A percentile compares a stretch with the other conserved stretches of the same genome.
These are phyloP conservation scores for Herpetomonas tarakana DNA, from an alignment of 208 protist species.

Conservation along the genomic window DNA sequence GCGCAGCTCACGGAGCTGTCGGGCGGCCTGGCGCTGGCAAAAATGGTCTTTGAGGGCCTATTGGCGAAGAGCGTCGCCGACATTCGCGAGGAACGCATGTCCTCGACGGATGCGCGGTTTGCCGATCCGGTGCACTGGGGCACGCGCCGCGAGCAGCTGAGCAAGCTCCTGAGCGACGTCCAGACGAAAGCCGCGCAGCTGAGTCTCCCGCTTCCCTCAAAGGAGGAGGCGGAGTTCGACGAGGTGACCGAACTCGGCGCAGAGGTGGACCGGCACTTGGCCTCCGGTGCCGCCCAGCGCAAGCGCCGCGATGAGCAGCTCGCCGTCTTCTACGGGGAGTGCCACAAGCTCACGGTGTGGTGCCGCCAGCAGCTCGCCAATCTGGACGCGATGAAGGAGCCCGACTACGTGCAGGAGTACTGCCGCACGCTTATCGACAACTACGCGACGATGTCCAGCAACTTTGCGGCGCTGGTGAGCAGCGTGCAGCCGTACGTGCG, in stretches of 20 bases:
- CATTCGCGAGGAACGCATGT: constrained; percentile 44
- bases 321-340: constrained; percentile 45
- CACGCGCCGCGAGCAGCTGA: constrained; percentile 22
- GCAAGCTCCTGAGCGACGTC: constrained; percentile 14
- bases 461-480: constrained; percentile 65
- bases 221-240: constrained; percentile 31
- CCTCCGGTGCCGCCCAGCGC: constrained; percentile 19
- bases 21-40: constrained; percentile 43
- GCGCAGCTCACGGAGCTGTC: constrained; percentile 52
- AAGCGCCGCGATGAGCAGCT: constrained; percentile 36
- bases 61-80: constrained; percentile 36
- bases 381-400: constrained; percentile 81
- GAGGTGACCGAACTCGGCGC: constrained; percentile 39
- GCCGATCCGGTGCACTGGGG: constrained; percentile 34
- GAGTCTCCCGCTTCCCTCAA: constrained; percentile 6
- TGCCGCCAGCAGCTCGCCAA: constrained; percentile 86
- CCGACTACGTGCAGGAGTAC: constrained; percentile 87
- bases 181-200: constrained; percentile 6
- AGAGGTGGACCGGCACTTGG: constrained; percentile 34
- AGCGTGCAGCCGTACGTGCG: constrained; percentile 51
- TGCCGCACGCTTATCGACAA: constrained; percentile 73
- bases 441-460: constrained; percentile 79
- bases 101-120: constrained; percentile 43
- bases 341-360: constrained; percentile 70
- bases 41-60: constrained; percentile 36